Conservation (phyloP, 148 eudicot species). For the Bassia scoparia region DNA sequence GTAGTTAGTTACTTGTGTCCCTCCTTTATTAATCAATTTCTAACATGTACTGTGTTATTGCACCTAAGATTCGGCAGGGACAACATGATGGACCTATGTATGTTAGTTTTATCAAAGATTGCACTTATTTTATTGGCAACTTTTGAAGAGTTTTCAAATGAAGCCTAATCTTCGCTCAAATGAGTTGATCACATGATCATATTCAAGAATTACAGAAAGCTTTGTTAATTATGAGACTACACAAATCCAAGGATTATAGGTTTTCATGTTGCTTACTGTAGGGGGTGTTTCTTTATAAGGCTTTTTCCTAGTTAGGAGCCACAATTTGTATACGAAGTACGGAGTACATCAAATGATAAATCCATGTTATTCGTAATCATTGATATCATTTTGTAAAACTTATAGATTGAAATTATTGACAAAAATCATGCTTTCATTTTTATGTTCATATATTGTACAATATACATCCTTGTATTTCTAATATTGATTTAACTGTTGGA, state of each 20-base stretch:
- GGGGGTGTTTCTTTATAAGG: neutral
- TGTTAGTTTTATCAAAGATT: neutral
- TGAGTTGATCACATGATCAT: no score
- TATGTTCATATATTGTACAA: no score
- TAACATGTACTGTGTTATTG: neutral
- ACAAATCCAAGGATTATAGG: neutral
- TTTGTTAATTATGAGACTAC: neutral
- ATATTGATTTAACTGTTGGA: no score
- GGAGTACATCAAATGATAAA: neutral
- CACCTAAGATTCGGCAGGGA: neutral
- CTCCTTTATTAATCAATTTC: neutral
- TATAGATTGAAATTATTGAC: no score
- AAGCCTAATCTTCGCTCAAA: neutral
- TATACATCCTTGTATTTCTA: no score
- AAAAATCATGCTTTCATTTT: no score
- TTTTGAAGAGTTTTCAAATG: neutral
- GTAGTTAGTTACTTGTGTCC: neutral
- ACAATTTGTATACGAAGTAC: neutral
- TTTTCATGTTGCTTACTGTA: constrained; percentile 2
- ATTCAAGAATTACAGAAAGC: no score
- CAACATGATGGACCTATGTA: neutral
- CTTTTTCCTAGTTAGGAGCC: constrained; percentile 5
- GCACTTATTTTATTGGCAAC: neutral
- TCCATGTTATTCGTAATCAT: neutral
- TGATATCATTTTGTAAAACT: neutral